Conservation (phyloP, 2,329 filamentous ascomycete species). For the Herpotrichia juniperi region DNA sequence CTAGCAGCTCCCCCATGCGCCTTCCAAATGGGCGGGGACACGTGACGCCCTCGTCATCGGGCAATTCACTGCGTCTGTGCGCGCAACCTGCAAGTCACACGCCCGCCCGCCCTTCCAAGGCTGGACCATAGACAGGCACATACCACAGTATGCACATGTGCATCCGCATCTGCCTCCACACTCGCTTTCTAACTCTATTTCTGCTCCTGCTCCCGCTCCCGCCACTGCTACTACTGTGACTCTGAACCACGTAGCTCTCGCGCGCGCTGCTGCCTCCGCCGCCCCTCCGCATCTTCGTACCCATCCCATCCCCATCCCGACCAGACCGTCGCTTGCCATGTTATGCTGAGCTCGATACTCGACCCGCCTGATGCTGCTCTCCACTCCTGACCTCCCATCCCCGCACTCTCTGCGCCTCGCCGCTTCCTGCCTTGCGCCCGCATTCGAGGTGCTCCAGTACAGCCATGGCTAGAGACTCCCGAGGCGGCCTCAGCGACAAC, state of each 20-base stretch:
- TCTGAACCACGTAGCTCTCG: not conserved
- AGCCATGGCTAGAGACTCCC: constrained; percentile 35
- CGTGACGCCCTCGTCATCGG: no score
- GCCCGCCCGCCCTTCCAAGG: no score
- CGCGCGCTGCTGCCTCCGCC: not conserved
- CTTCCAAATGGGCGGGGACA: no score
- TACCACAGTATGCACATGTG: no score
- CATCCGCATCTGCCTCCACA: not conserved
- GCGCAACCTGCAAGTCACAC: no score
- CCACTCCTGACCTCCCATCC: constrained; percentile 11
- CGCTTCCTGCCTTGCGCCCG: constrained; percentile 1
- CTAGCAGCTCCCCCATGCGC: no score
- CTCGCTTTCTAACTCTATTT: not conserved
- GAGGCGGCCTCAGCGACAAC: constrained; percentile 26
- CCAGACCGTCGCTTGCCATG: not conserved
- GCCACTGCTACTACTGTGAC: not conserved
- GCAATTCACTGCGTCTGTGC: no score
- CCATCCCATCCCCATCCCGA: not conserved
- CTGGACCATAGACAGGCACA: no score
- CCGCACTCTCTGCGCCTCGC: constrained; percentile 7
- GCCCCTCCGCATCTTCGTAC: not conserved
- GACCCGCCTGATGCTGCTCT: constrained; percentile 28
- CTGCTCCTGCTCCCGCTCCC: not conserved
- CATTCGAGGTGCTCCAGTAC: not conserved
- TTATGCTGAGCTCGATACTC: not conserved